These are phyloP conservation scores for Tricholoma matsutake DNA, from an alignment of 768 basidiomycete genomes.

Conservation along the genomic window DNA sequence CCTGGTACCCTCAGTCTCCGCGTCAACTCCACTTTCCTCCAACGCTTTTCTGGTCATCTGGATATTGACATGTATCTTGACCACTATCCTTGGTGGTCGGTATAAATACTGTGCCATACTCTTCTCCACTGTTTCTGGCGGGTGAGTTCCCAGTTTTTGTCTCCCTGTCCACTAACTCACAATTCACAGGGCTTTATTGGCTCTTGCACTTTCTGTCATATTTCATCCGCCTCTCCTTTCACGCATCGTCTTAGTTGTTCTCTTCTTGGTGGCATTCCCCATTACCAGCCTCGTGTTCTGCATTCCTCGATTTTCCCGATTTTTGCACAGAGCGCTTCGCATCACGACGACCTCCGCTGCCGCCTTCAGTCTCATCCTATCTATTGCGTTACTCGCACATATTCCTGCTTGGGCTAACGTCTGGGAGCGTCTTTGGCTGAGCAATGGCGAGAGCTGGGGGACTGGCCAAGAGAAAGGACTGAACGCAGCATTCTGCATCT, in stretches of 20 bases:
- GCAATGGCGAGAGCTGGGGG: slow-evolving; percentile 49
- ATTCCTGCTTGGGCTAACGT: slow-evolving; percentile 55
- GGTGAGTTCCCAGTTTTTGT: slow-evolving; percentile 36
- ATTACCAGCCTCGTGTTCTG: slow-evolving; percentile 38
- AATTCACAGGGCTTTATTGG: slow-evolving; percentile 14
- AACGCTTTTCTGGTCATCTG: slow-evolving; percentile 59
- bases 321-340: slow-evolving; percentile 49
- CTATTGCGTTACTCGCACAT: slow-evolving; percentile 51
- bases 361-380: slow-evolving; percentile 51
- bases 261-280: slow-evolving; percentile 38
- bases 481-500: slow-evolving; percentile 53
- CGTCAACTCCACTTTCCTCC: slow-evolving; percentile 40
- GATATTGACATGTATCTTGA: slow-evolving; percentile 48
- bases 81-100: slow-evolving; percentile 49
- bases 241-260: slow-evolving; percentile 37
- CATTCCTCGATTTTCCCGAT: slow-evolving; percentile 41
- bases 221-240: slow-evolving; percentile 33
- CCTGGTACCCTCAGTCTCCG: slow-evolving; percentile 49
- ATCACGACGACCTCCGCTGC: slow-evolving; percentile 51
- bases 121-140: slow-evolving; percentile 51
- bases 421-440: slow-evolving; percentile 62
- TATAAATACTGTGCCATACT: slow-evolving; percentile 50
- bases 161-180: background rate
- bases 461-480: slow-evolving; percentile 53
- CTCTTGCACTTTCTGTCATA: slow-evolving; percentile 16